A percentile compares a stretch with the other conserved stretches of the same genome.
These are phyloP conservation scores for Trichomonas tenax DNA, from an alignment of 208 protist genomes.

Conservation along the genomic window DNA sequence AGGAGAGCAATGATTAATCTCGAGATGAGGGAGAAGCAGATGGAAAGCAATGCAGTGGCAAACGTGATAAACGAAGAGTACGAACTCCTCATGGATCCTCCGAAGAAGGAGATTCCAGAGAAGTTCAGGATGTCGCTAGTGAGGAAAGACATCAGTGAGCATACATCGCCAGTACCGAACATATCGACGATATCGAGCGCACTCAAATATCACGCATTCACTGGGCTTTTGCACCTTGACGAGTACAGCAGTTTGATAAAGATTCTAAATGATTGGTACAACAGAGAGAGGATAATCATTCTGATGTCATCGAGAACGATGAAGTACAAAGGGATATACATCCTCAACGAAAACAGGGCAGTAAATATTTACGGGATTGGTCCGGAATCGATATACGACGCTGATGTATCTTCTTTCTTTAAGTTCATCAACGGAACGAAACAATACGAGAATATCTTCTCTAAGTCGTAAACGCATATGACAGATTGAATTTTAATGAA, in stretches of 20 bases:
- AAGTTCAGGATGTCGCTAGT: background rate
- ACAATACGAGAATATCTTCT: background rate
- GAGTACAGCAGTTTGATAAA: background rate
- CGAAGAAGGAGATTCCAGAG: background rate
- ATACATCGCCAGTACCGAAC: background rate
- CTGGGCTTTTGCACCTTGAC: background rate
- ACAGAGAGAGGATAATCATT: background rate
- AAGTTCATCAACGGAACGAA: background rate
- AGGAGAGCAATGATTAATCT: background rate
- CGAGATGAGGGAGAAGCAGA: background rate
- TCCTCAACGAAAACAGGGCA: background rate
- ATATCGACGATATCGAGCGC: background rate
- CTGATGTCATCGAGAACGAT: background rate
- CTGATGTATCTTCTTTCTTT: background rate
- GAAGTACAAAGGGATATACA: background rate
- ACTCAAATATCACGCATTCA: background rate
- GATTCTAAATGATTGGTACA: background rate
- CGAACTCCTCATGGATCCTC: background rate
- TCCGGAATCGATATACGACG: background rate
- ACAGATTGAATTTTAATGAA: background rate
- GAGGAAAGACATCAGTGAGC: background rate
- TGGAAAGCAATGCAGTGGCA: background rate
- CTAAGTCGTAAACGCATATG: background rate
- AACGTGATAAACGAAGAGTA: background rate
- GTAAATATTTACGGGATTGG: background rate